Evolutionary conservation across 2,329 filamentous ascomycete species (phyloP).

Genomic region (Chaetothyriales sp.): DNA sequence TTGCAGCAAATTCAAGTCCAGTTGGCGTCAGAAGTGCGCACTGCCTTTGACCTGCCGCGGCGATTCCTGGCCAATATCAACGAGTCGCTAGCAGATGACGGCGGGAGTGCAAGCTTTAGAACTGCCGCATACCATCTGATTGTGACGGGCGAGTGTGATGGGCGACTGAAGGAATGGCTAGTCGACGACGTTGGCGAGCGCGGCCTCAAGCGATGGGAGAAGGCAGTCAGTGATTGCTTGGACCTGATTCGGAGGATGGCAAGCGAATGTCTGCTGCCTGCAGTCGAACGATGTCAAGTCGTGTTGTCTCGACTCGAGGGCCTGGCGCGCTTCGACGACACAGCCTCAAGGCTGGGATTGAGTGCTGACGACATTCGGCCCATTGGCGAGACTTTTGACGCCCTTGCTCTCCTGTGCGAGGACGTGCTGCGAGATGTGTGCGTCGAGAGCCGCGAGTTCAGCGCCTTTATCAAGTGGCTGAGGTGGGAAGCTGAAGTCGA

Average conservation of each 20-base stretch:
- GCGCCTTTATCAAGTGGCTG: conserved; percentile 70
- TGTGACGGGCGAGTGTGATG: conserved; percentile 66
- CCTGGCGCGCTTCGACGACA: conserved; percentile 65
- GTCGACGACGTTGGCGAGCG: conserved; percentile 69
- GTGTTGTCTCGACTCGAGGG: conserved; percentile 73
- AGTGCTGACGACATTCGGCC: conserved; percentile 42
- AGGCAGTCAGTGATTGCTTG: conserved; percentile 64
- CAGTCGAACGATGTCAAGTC: conserved; percentile 67
- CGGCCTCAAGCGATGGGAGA: conserved; percentile 91
- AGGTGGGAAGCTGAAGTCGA: conserved; percentile 69
- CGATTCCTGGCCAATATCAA: conserved; percentile 68
- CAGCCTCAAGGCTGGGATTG: conserved; percentile 53
- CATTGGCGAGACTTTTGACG: conserved; percentile 57
- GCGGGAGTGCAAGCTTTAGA: conserved; percentile 40
- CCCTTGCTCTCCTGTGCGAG: conserved; percentile 61
- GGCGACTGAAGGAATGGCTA: conserved; percentile 71
- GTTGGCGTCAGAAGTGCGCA: conserved; percentile 70
- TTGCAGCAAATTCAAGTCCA: conserved; percentile 66
- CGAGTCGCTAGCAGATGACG: conserved; percentile 56
- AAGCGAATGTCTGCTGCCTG: conserved; percentile 79
- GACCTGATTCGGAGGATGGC: conserved; percentile 62
- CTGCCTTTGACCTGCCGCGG: conserved; percentile 61
- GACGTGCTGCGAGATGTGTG: conserved; percentile 57
- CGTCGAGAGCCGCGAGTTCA: conserved; percentile 65
- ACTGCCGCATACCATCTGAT: conserved; percentile 73